Base-by-base conservation (phyloP, 2,329 filamentous ascomycete genomes). In the Mariannaea sp. region DNA sequence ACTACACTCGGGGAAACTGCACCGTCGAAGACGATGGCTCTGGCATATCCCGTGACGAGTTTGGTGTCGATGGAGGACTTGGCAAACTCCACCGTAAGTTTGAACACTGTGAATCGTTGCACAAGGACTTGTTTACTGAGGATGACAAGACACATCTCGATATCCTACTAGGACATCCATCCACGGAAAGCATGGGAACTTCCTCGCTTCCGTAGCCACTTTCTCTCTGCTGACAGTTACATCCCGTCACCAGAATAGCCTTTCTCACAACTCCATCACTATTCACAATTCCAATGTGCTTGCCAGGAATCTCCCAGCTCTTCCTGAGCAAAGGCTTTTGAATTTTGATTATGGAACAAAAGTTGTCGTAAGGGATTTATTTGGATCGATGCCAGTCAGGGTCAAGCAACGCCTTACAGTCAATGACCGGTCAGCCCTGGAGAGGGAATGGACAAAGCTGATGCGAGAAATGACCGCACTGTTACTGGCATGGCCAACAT, bases 371-470 rank as follows among this genome's bases (percentile, higher is more conserved):
- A 83, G 86, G 50, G 87, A 96, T 68, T 76, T 97, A 1, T 97
- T 97, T 71, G 92, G 92, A 0, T 88, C 86, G 53, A 90, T 97
- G 83, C 92, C 93, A 0, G 93, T 97, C 10, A 85, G 93, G 12
- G 87, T 95, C 20, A 96, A 94, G 68, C 89, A 92, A 62, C 82
- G 92, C 57, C 82, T 85, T 0, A 62, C 82, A 0, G 61, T 84
- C 3, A 73, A 78, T 32, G 75, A 83, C 64, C 78, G 77, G 60
- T 60, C 77, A 9, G 67, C 76, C 19, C 75, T 86, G 41, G 71
- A 80, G 16, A 87, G 80, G 58, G 80, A 88, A 46, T 93, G 89
- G 84, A 80, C 85, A 22, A 71, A 71, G 1, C 72, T 96, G 13
- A 80, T 83, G 56, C 79, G 75, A 43, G 72, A 78, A 5, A 64